Base-by-base conservation (phyloP, 129 eudicot genomes). In the Flaveria linearis region DNA sequence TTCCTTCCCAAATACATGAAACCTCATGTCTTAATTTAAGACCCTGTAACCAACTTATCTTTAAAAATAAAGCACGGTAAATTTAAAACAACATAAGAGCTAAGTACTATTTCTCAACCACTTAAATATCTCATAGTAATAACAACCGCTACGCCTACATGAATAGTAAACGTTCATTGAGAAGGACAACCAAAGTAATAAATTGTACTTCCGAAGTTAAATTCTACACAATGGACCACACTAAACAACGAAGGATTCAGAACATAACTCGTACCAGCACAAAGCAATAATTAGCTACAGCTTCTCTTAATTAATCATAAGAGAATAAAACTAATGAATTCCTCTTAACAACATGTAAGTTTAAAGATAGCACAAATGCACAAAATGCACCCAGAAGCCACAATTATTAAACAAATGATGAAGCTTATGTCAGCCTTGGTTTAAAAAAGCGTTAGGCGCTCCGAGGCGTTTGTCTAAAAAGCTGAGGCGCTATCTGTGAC, bases 51-150 rank as follows among this genome's bases (percentile, higher is more conserved):
- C 56, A 57, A 49, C 78, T 57, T 41, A 39, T 73, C 65, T 23
- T 30, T 3, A 33, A 36, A 11, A 0, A 39, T 5, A 36, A 30
- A 39, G 16, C 16, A 72, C 25, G 14, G 22, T 72, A 39, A 16
- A 46, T 11, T 11, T 1, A 47, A 69, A 45, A 23, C 41, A 69
- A 15, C 75, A 28, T 50, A 71, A 25, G 15, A 71, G 62, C 26
- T 25, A n/a, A 71, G 45, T 71, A 50, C 61, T 53, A 23, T 26
- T 68, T 50, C 47, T 26, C 28, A 50, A 71, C 28, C 13, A 50
- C 75, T 26, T 46, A 43, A 60, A 53, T 26, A 61, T 74, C 45
- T 74, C 45, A 25, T 45, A 60, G 13, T 30, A 72, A 18, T 17
- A 61, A 74, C 45, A 74, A 14, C 12, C 8, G 45, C 58, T 74